Base-by-base conservation (phyloP, 495 filamentous ascomycete species). In the Penicillium fimorum region DNA sequence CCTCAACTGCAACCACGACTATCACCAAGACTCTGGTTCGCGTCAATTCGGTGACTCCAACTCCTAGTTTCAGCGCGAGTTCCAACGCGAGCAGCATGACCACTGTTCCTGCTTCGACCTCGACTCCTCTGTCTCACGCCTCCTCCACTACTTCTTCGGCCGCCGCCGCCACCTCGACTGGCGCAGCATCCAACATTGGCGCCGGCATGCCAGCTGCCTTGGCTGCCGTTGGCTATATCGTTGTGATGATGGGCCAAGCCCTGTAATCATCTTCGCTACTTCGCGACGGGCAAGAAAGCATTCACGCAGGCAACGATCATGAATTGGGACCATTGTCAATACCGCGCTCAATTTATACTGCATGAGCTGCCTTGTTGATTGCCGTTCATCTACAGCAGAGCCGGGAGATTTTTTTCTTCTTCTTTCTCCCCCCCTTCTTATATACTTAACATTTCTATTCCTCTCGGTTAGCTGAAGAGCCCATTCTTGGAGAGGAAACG, bases 21-120 rank as follows among this genome's bases (percentile, higher is more conserved):
- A 61, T 74, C 53, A 74, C 71, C 50, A 68, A 64, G 51, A 74
- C 71, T 33, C 50, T 74, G 43, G 45, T 71, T 37, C 61, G 66
- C 9, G 70, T 72, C 49, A 68, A 61, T 35, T 53, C 66, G 15
- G 64, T 69, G 54, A 71, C 68, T 17, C 35, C 70, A 3, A 55
- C 65, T 15, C 59, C 68, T 15, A 67, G 47, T 33, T 55, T 63
- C n/a, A 59, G 9, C 42, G 11, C 24, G 5, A 33, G 59, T 54
- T 53, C 62, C 1, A 61, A 41, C 47, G 47, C 60, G 57, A 51
- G 38, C 18, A 60, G 47, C 52, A 47, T 62, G 59, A 51, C 25
- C 20, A 61, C 50, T 12, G 49, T 57, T n/a, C 12, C 59, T 45
- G 53, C 48, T 29, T 60, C 63, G 3, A 60, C 54, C 20, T 66